Base-by-base conservation (phyloP, 306 rosid species). In the Dalbergia oliveri region DNA sequence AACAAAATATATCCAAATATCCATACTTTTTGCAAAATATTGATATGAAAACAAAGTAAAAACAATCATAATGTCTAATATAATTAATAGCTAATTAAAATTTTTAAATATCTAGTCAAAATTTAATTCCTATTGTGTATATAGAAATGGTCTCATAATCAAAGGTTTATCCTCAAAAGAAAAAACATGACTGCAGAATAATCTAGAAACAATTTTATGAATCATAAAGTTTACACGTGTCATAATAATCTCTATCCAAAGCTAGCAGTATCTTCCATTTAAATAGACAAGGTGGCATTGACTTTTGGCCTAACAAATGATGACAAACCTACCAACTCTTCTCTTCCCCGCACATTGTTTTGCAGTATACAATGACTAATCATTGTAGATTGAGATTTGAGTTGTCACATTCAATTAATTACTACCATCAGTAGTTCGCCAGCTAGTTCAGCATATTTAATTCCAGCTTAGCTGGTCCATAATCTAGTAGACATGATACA, bases 301-400 rank as follows among this genome's bases (percentile, higher is more conserved):
- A 83, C 79, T 57, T 56, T 16, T 31, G 53, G 57, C 73, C 69
- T 26, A 12, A 31, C 35, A 59, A 21, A 78, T 78, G 54, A 83
- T 78, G 73, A 66, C 73, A 71, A 79, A 79, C 59, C 66, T 37
- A 62, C 76, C 83, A 4, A 44, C 66, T 26, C 59, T 3, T 41
- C 64, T 33, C 41, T 49, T 41, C 8, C 51, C 8, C 51, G 2
- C 41, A 37, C 47, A 15, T 57, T 62, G 65, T 57, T 44, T 47
- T 53, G 26, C 8, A 26, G 31, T 26, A 37, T 43, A 31, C 64
- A 69, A 59, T 51, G 39, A 82, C 65, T 50, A 53, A 72, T 72
- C 73, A 35, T 34, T 72, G 78, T 53, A 11, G 70, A 47, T 35
- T 53, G 43, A 61, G 37, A 54, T 65, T 35, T 53, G 33, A 61